Conservation (phyloP, 108 stramenopile genomes). For the Fragilariopsis cylindrus region DNA sequence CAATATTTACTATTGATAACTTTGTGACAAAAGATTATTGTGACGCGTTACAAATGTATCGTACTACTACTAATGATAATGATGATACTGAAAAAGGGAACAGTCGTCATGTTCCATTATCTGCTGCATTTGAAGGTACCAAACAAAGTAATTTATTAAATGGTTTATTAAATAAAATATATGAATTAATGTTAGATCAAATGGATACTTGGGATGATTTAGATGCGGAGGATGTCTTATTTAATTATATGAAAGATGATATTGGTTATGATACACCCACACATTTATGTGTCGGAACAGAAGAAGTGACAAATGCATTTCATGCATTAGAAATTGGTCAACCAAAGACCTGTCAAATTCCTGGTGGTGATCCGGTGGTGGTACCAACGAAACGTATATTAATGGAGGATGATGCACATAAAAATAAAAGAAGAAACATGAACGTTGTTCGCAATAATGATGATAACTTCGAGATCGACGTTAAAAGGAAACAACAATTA, state of each 20-base stretch:
- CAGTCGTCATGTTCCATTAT: background rate
- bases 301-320: background rate
- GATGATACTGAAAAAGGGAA: background rate
- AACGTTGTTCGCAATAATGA: no score
- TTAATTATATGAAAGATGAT: conserved; percentile 18
- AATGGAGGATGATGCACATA: conserved; percentile 11
- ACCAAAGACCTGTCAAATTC: conserved; percentile 11
- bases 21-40: conserved; percentile 70
- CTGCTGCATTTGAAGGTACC: conserved; percentile 9
- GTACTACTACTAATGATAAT: background rate
- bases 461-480: background rate
- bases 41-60: conserved; percentile 39
- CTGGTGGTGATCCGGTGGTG: conserved; percentile 12
- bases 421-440: no score
- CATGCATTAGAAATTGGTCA: conserved; percentile 2
- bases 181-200: background rate
- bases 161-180: conserved; percentile 11
- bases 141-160: conserved; percentile 7
- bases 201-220: conserved; percentile 18
- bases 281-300: background rate
- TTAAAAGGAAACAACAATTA: background rate
- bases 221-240: conserved; percentile 12
- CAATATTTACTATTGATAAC: conserved; percentile 55
- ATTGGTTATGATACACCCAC: conserved; percentile 12
- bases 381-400: conserved; percentile 13